phyloP scores from a whole-genome alignment of 352 stramenopile species.

The Globisporangium okanoganense region DNA sequence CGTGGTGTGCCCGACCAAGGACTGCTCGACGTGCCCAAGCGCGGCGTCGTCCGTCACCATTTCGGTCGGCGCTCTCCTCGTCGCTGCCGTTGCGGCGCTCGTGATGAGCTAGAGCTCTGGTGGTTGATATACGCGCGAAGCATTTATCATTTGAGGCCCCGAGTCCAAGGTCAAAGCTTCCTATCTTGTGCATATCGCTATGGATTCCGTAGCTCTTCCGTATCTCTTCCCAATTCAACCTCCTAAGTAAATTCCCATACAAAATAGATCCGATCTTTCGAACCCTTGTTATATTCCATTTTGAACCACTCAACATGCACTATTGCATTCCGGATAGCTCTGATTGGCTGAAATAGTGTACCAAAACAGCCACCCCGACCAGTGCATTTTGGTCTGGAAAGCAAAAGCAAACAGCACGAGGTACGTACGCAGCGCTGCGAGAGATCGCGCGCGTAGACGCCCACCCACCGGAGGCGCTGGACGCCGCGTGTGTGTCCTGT shows the following conservation, averaged over 20 bases:
- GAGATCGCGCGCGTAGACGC: background rate
- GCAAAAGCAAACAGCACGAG: constrained; percentile 10
- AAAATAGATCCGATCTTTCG: constrained; percentile 11
- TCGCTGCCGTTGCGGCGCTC: constrained; percentile 17
- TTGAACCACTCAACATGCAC: background rate
- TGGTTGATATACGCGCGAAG: background rate
- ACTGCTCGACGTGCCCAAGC: constrained; percentile 24
- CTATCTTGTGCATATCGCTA: background rate
- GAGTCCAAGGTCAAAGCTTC: background rate
- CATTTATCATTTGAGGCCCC: background rate
- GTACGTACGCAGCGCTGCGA: background rate
- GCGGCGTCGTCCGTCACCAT: constrained; percentile 22
- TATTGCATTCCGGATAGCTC: background rate
- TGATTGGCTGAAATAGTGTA: constrained; percentile 4
- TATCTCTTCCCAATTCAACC: constrained; percentile 7
- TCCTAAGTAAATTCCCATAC: constrained; percentile 4
- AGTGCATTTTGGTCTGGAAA: constrained; percentile 14
- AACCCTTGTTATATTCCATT: background rate
- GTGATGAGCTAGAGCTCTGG: constrained; percentile 16
- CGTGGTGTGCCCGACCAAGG: constrained; percentile 17
- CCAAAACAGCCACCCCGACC: constrained; percentile 7
- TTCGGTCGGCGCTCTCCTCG: constrained; percentile 23
- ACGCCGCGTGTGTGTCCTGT: background rate
- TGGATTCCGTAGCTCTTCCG: constrained; percentile 1
- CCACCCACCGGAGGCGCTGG: background rate